Evolutionary conservation across 352 stramenopile genomes (phyloP).

Genomic region (Thraustochytrium striatum): DNA sequence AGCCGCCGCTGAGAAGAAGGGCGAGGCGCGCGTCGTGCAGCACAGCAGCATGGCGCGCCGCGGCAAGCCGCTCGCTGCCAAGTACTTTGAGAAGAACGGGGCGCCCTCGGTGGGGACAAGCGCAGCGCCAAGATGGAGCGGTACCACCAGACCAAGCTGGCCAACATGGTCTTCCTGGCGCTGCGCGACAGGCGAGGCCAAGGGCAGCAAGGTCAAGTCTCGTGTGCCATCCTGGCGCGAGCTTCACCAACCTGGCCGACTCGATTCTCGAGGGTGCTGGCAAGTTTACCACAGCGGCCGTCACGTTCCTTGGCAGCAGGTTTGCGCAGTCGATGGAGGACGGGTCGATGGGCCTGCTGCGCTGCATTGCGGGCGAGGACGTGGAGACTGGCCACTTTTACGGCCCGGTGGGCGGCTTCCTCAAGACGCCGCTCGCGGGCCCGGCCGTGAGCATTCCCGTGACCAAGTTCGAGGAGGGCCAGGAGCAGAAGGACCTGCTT

Average conservation of each 20-base stretch:
- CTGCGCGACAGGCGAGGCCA: constrained; percentile 67
- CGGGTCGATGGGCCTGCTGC: not conserved
- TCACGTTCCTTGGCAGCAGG: constrained; percentile 27
- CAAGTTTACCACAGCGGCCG: not conserved
- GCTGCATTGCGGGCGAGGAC: constrained; percentile 42
- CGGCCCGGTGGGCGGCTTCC: constrained; percentile 3
- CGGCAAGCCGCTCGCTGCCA: not conserved
- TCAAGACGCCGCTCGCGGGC: too few relatives aligned
- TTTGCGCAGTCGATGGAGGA: not conserved
- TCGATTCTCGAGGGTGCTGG: constrained; percentile 48
- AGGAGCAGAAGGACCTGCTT: constrained; percentile 48
- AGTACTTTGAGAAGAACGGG: constrained; percentile 54
- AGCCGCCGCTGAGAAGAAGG: constrained; percentile 49
- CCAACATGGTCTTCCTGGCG: constrained; percentile 88
- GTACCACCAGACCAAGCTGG: constrained; percentile 59
- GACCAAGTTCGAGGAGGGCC: constrained; percentile 33
- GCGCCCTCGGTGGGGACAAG: constrained; percentile 58
- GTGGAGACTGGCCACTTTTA: constrained; percentile 47
- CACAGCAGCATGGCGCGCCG: constrained; percentile 53
- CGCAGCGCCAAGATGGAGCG: constrained; percentile 47
- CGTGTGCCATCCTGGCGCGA: constrained; percentile 48
- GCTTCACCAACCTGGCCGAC: constrained; percentile 53
- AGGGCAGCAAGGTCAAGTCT: constrained; percentile 50
- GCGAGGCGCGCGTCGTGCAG: constrained; percentile 60
- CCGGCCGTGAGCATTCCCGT: too few relatives aligned